A percentile compares a stretch with the other conserved stretches of the same genome.
These are phyloP conservation scores for Wickerhamiella spandovensis DNA, from an alignment of 805 yeast species.

Conservation along the genomic window DNA sequence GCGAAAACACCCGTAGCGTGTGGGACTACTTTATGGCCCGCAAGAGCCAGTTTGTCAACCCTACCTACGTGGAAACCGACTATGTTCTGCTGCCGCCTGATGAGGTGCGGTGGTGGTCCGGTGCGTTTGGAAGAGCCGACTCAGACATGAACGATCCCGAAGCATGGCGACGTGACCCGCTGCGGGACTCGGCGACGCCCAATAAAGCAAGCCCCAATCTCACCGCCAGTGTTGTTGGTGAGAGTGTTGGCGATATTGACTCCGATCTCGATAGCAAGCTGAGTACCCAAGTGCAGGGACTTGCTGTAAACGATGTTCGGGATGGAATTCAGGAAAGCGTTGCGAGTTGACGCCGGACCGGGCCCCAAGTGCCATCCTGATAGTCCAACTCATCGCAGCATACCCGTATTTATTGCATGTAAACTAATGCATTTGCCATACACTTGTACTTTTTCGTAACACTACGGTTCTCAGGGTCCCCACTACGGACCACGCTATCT, in stretches of 20 bases:
- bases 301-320: background rate
- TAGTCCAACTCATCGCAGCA: no score
- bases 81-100: slow-evolving; percentile 25
- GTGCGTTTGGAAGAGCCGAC: slow-evolving; percentile 63
- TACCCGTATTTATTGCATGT: background rate
- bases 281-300: background rate
- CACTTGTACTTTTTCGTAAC: no score
- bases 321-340: background rate
- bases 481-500: no score
- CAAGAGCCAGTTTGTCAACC: slow-evolving; percentile 51
- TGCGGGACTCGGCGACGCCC: background rate
- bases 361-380: no score
- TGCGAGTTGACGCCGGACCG: no score
- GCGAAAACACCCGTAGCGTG: slow-evolving; percentile 51
- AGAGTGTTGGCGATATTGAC: background rate
- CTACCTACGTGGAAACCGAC: slow-evolving; percentile 25
- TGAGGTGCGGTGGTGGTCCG: slow-evolving; percentile 79
- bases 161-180: slow-evolving; percentile 15
- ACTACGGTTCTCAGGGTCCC: no score
- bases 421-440: background rate
- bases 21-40: slow-evolving; percentile 91
- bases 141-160: slow-evolving; percentile 42
- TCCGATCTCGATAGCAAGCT: background rate
- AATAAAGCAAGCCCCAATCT: slow-evolving; percentile 6
- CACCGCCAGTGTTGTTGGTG: slow-evolving; percentile 7